Evolutionary conservation across 225 moss, liverwort and hornwort species (phyloP), one percentile per base, ranked within the genome.

Genomic region (Polytrichum commune): DNA sequence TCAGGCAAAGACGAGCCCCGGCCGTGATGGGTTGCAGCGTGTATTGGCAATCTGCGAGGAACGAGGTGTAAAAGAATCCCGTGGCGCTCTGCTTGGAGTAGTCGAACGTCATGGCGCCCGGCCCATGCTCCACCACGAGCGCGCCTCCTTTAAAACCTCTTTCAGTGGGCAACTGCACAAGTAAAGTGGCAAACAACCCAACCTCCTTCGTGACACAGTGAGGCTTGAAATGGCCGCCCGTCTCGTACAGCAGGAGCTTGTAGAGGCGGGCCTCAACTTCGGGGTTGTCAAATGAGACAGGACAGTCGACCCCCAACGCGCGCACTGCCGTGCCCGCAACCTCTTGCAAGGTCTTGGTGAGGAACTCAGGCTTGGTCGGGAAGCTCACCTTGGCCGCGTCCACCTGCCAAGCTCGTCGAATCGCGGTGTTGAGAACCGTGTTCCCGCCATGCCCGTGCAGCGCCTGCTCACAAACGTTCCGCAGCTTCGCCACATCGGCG

Each of bases 151-250:
- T 4, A 22, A 28, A 72, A 1, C 76, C 72, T 8, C 0, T 3
- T 4, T 32, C 0, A 7, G 69, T 70, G 0, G 73, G 73, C 64
- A 81, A 64, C 30, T 81, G 64, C 13, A 74, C 8, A 4, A 78
- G 4, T 25, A 74, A 18, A 2, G 65, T 78, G 5, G 65, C 74
- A 8, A 77, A 78, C 76, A 77, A 61, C 2, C 69, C 65, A 29
- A 29, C 56, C 19, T 77, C 69, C 29, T 77, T 81, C 1, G 60
- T 73, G 9, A 74, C 77, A 4, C 58, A 19, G 6, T 81, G 81
- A 2, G 29, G 5, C 53, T 74, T 78, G 54, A 74, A 82, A 3
- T 82, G 70, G 0, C 73, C 79, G 8, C 68, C 74, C 0, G 4
- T 5, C 57, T 72, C 71, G n/a, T 68, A 72, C 0, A 69, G 65